Evolutionary conservation across 208 protist species (phyloP).

Genomic region (Naegleria lovaniensis): DNA sequence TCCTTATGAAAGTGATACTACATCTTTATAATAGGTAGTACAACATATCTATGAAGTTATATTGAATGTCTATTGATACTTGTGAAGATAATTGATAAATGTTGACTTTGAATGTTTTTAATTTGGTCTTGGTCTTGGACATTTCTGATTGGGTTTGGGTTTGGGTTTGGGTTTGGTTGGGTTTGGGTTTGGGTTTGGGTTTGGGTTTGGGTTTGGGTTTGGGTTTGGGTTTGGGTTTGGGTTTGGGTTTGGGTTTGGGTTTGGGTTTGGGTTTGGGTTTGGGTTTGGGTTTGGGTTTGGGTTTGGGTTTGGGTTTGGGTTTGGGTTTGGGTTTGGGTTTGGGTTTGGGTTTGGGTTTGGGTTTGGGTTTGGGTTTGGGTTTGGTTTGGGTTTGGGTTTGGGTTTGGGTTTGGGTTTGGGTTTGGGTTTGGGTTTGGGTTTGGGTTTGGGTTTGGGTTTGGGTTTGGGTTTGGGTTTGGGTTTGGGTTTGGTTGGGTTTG

Average conservation of each 20-base stretch:
- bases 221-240: constrained; percentile 41
- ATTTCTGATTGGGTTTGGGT: too few relatives aligned
- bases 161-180: too few relatives aligned
- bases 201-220: constrained; percentile 50
- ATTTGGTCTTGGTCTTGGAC: too few relatives aligned
- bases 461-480: constrained; percentile 40
- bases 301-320: constrained; percentile 47
- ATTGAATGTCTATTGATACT: too few relatives aligned
- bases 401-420: constrained; percentile 46
- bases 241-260: constrained; percentile 48
- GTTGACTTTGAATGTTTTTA: too few relatives aligned
- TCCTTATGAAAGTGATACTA: too few relatives aligned
- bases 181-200: constrained; percentile 19
- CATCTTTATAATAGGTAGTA: too few relatives aligned
- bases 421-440: constrained; percentile 52
- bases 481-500: too few relatives aligned
- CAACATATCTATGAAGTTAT: too few relatives aligned
- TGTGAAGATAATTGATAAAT: too few relatives aligned
- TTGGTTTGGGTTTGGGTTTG: too few relatives aligned
- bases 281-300: constrained; percentile 45
- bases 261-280: constrained; percentile 50
- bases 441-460: constrained; percentile 51
- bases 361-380: constrained; percentile 46
- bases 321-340: constrained; percentile 34
- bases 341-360: constrained; percentile 49